phyloP scores from a whole-genome alignment of 495 filamentous ascomycete genomes.

The Daldinia bambusicola region DNA sequence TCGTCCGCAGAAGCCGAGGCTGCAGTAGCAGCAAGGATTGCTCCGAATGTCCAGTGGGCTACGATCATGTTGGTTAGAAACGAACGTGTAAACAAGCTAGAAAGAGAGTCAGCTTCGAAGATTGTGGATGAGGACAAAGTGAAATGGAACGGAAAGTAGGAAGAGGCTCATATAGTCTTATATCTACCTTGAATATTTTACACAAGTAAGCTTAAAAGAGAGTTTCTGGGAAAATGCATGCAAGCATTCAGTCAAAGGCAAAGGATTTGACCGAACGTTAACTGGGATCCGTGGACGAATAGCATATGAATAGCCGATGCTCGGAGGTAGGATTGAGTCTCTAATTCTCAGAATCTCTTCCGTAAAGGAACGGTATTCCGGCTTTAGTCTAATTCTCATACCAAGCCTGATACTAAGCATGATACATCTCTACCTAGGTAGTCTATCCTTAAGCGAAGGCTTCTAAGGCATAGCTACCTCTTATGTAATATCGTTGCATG shows the following conservation, averaged over 20 bases:
- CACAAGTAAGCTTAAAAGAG: slow-evolving; percentile 3
- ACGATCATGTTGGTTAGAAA: slow-evolving; percentile 39
- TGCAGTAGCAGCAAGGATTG: slow-evolving; percentile 29
- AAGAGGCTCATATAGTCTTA: slow-evolving; percentile 19
- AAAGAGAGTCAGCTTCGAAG: slow-evolving; percentile 27
- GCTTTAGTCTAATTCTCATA: slow-evolving; percentile 23
- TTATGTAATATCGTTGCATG: slow-evolving; percentile 14
- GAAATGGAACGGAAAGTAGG: slow-evolving; percentile 10
- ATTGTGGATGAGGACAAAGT: slow-evolving; percentile 12
- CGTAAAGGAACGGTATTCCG: slow-evolving; percentile 20
- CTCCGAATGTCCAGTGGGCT: slow-evolving; percentile 22
- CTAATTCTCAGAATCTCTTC: slow-evolving; percentile 21
- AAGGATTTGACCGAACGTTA: slow-evolving; percentile 18
- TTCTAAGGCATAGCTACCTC: slow-evolving; percentile 26
- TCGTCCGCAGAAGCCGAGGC: slow-evolving; percentile 36
- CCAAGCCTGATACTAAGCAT: neutral
- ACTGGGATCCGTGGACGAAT: slow-evolving; percentile 11
- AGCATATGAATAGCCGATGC: slow-evolving; percentile 30
- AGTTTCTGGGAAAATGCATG: neutral
- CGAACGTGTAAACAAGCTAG: slow-evolving; percentile 19
- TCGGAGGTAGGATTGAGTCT: slow-evolving; percentile 28
- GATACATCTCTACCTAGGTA: neutral
- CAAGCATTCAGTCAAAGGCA: slow-evolving; percentile 33
- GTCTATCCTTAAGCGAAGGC: slow-evolving; percentile 1
- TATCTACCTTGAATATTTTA: neutral